Base-by-base conservation (phyloP, 164 flowering plant genomes). In the Cinnamomum chago region DNA sequence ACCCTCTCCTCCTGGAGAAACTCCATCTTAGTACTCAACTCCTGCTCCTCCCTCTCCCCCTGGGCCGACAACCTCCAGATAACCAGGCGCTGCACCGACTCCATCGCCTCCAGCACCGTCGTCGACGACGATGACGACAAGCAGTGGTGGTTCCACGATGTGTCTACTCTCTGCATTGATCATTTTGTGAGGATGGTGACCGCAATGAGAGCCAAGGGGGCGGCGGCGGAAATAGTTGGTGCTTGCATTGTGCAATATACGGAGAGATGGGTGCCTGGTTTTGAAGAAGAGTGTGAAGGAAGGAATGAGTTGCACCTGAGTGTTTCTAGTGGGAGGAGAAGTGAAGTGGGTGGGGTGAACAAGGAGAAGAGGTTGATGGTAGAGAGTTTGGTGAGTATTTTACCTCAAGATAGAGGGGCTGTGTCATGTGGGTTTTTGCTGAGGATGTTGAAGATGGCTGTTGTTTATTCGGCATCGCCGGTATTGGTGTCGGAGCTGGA, bases 61-160 rank as follows among this genome's bases (percentile, higher is more conserved):
- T 94, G 98, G 98, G 91, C 92, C 20, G 96, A 94, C 75, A 94
- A 89, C 80, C 87, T 92, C 70, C 97, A 92, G 65, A 88, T 94
- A 77, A 86, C 92, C 35, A 52, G 97, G 77, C 84, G 95, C 79
- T 94, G 98, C 81, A 79, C 93, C 70, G 92, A 94, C 68, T 89
- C 97, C 17, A 85, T 90, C 30, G 88, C 95, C 47, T 40, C 60
- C 60, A 55, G 5, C n/a, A 55, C 60, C 3, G 33, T 67, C 81
- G 81, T 73, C 67, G 84, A 80, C 9, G 10, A 23, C 5, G 77
- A 33, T 20, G 76, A 58, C 62, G 83, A 80, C 24, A 82, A 79
- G 67, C 76, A 73, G 17, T 87, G 92, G 93, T 89, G 92, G 97
- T 85, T 90, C 30, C 81, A 86, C 1, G 90, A 87, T 72, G 80